A percentile compares a stretch with the other conserved stretches of the same genome.
Conservation (phyloP, 2,329 filamentous ascomycete species). For the Epichloe hybrida region DNA sequence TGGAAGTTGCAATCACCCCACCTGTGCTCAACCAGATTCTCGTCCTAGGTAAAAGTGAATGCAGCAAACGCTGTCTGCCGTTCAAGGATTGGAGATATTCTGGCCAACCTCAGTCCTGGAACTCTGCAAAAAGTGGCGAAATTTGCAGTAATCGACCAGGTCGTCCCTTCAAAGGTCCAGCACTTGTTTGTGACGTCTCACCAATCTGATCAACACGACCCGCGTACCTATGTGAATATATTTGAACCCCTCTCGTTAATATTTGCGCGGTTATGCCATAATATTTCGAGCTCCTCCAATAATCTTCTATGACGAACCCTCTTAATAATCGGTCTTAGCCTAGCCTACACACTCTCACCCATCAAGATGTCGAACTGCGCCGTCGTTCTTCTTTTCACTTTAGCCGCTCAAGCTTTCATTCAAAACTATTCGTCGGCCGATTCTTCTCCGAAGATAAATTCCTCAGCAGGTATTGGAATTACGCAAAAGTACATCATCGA, state of each 20-base stretch:
- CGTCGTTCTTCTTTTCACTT: background rate
- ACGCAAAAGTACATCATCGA: slow-evolving; percentile 16
- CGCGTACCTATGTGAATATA: background rate
- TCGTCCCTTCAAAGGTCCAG: background rate
- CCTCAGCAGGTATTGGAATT: slow-evolving; percentile 1
- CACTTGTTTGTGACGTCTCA: background rate
- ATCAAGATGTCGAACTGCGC: background rate
- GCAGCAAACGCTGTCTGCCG: background rate
- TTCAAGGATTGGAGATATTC: background rate
- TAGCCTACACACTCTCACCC: background rate
- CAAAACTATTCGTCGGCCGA: background rate
- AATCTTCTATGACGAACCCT: background rate
- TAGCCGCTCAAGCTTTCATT: background rate
- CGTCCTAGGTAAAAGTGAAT: background rate
- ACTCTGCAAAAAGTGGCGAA: background rate
- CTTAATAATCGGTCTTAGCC: background rate
- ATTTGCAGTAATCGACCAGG: background rate
- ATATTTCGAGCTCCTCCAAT: background rate
- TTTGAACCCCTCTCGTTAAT: background rate
- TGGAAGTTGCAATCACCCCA: background rate
- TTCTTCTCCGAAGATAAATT: background rate
- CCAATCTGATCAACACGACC: background rate
- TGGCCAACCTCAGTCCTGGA: background rate
- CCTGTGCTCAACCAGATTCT: background rate
- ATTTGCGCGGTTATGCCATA: background rate